Conservation (phyloP, 495 filamentous ascomycete genomes). For the Talaromyces liani region DNA sequence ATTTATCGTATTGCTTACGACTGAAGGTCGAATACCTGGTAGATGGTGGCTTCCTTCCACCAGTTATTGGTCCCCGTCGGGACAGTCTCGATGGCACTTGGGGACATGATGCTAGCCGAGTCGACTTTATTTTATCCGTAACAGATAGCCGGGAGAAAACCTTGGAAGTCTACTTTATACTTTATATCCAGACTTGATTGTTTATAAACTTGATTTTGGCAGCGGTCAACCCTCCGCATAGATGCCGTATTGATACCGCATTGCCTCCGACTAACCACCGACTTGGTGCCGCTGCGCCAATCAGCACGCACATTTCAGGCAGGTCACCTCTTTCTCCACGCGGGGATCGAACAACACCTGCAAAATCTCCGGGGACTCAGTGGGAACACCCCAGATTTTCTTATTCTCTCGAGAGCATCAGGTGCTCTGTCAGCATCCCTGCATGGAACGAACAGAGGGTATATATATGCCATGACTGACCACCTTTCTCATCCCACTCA, state of each 20-base stretch:
- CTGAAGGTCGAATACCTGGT: constrained; percentile 41
- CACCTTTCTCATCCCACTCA: background rate
- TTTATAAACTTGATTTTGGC: background rate
- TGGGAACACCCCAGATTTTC: background rate
- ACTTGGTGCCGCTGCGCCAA: background rate
- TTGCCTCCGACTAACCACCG: background rate
- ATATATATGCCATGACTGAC: background rate
- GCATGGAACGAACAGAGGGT: background rate
- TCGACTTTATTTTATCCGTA: background rate
- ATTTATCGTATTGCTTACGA: background rate
- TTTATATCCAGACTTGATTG: background rate
- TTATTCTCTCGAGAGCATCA: background rate
- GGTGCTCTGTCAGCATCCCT: background rate
- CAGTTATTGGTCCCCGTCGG: constrained; percentile 14
- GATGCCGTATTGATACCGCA: background rate
- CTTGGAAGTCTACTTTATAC: background rate
- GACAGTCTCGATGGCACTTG: constrained; percentile 1
- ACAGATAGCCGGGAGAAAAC: background rate
- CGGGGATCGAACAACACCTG: background rate
- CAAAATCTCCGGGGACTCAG: background rate
- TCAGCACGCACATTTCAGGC: background rate
- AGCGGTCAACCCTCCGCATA: background rate
- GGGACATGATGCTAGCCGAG: constrained; percentile 1
- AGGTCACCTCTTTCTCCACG: background rate
- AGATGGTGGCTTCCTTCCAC: constrained; percentile 37